Evolutionary conservation across 805 yeast genomes (phyloP), one percentile per base, ranked within the genome.

Genomic region (Yamadazyma paraphyllophila): DNA sequence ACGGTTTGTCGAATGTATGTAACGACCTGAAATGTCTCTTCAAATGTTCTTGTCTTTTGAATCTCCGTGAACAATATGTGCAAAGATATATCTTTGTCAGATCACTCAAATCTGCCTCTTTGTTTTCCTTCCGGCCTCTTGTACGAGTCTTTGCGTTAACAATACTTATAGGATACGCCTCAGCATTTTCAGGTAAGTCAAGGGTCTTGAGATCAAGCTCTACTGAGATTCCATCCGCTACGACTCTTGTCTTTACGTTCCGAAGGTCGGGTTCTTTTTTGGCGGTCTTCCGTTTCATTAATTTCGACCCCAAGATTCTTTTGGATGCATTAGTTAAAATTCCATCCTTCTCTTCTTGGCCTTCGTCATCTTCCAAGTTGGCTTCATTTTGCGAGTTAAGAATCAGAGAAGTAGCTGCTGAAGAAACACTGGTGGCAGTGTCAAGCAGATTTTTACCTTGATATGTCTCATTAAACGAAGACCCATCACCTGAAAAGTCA

Each of bases 31-130:
- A 78, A 56, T 85, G 94, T 48, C 94, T 73, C 59, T 83, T 83
- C 54, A 85, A 65, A 61, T 85, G 94, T 57, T 85, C 94, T 60
- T 84, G 88, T 53, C 94, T 73, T 58, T 83, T 81, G 65, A 85
- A 85, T 32, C 77, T 59, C 53, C 91, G 73, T 39, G 77, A 72
- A 60, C 92, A 85, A 56, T 73, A 76, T 27, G 77, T 77, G 60
- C 91, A 85, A 26, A 77, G 77, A 58, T 76, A 84, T 35, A 80
- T 80, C 62, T 83, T 83, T 9, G 75, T 41, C 51, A 69, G 73
- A 50, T 71, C 77, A 40, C 58, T 61, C 57, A 69, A 51, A 55
- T 81, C 87, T 14, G 78, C 81, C 41, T 76, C 78, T 50, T 76
- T 65, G 35, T 82, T 77, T 17, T 85, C 87, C 60, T 82, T 82